Conservation (phyloP, 2,329 filamentous ascomycete species). For the Aspergillus floridensis region DNA sequence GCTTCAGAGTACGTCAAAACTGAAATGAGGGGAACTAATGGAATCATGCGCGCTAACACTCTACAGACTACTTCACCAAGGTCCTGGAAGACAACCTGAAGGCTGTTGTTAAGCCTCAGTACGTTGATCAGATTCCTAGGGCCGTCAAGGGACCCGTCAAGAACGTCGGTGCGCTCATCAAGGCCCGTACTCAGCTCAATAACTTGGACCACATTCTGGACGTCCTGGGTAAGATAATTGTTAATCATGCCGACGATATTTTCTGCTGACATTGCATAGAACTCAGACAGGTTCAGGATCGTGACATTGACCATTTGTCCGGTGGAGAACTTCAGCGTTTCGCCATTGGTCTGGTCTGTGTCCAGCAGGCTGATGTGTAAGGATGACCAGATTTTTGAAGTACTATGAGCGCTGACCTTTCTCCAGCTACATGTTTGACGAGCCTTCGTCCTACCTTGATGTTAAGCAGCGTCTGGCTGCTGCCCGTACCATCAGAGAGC, state of each 20-base stretch:
- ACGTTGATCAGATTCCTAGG: constrained; percentile 96
- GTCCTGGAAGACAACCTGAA: constrained; percentile 95
- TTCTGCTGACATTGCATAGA: constrained; percentile 51
- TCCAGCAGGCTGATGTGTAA: constrained; percentile 89
- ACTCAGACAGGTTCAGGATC: constrained; percentile 82
- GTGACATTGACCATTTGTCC: constrained; percentile 85
- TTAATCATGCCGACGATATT: neutral
- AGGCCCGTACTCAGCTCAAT: constrained; percentile 70
- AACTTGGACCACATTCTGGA: constrained; percentile 82
- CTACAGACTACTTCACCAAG: constrained; percentile 93
- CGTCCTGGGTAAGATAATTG: constrained; percentile 56
- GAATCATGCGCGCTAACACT: constrained; percentile 16
- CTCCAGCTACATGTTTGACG: constrained; percentile 94
- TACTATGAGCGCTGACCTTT: constrained; percentile 13
- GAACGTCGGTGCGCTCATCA: constrained; percentile 74
- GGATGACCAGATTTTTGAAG: constrained; percentile 23
- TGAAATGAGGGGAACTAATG: neutral
- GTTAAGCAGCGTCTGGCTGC: constrained; percentile 97
- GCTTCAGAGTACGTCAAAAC: constrained; percentile 73
- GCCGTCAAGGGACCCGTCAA: constrained; percentile 81
- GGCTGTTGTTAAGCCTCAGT: constrained; percentile 97
- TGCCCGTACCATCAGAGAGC: constrained; percentile 84
- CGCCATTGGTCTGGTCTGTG: constrained; percentile 91
- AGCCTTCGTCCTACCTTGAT: constrained; percentile 98
- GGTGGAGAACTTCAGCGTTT: constrained; percentile 98